These are phyloP conservation scores for Stipa capillata DNA, from an alignment of 176 grass and related monocot genomes.

Conservation along the genomic window DNA sequence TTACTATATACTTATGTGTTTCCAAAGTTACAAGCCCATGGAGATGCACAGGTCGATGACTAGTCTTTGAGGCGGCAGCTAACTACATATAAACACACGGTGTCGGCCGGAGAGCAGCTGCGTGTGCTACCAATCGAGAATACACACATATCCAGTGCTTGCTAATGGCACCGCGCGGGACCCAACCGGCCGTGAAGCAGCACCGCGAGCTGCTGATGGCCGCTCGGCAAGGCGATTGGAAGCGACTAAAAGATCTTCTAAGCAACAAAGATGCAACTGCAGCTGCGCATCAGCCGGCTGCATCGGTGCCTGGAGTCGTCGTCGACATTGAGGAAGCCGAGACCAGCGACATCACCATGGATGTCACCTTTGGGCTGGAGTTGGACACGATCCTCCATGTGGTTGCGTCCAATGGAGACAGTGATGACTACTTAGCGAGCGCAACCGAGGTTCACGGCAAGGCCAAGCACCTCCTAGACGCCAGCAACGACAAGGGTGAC, in stretches of 20 bases:
- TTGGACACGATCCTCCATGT: not conserved
- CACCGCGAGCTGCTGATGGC: not conserved
- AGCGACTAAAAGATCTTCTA: not conserved
- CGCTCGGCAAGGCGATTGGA: not conserved
- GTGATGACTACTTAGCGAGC: not conserved
- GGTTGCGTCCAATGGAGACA: not conserved
- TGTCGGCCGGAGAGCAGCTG: too few species aligned
- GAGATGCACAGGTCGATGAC: too few species aligned
- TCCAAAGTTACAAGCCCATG: too few species aligned
- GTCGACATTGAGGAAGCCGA: not conserved
- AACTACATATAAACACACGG: too few species aligned
- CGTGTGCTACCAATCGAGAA: too few species aligned
- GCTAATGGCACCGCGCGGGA: too few species aligned
- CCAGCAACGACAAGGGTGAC: too few species aligned
- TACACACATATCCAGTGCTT: too few species aligned
- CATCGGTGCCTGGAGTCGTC: not conserved
- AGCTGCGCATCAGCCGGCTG: too few species aligned
- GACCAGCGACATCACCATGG: not conserved
- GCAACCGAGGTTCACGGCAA: not conserved
- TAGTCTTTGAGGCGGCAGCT: too few species aligned
- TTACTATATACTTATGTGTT: too few species aligned
- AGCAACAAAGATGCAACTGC: not conserved
- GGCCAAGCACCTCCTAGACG: too few species aligned
- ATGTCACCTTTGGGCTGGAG: not conserved
- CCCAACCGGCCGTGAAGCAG: not conserved